Percentiles rank a stretch among this genome's conserved stretches.
Evolutionary conservation across 495 filamentous ascomycete genomes (phyloP).

Genomic region (Tuber indicum): DNA sequence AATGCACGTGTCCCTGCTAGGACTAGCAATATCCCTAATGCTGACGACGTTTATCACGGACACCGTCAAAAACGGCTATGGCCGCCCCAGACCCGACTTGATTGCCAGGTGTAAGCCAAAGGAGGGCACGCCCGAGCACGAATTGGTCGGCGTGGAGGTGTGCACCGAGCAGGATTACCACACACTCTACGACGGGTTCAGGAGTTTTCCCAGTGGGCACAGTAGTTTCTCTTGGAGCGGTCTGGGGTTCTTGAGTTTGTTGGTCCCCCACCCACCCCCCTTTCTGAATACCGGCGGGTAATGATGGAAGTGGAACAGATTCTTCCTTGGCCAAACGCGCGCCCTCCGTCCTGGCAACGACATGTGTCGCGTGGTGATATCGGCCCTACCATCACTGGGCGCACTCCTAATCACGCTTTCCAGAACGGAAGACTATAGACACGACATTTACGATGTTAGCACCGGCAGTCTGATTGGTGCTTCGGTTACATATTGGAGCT

Average conservation of each 20-base stretch:
- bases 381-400: constrained; percentile 63
- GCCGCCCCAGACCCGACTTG: constrained; percentile 82
- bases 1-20: constrained; percentile 75
- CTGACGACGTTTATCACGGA: constrained; percentile 81
- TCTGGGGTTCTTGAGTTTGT: constrained; percentile 74
- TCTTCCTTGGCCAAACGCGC: constrained; percentile 43
- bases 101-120: constrained; percentile 77
- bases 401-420: constrained; percentile 84
- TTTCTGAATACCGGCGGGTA: constrained; percentile 71
- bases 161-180: constrained; percentile 76
- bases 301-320: constrained; percentile 47
- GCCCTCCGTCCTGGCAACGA: constrained; percentile 46
- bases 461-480: constrained; percentile 68
- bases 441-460: constrained; percentile 90
- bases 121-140: constrained; percentile 56
- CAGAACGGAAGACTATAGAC: constrained; percentile 87
- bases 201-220: constrained; percentile 87
- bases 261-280: constrained; percentile 36
- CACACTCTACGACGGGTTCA: constrained; percentile 82
- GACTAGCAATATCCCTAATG: constrained; percentile 67
- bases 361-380: constrained; percentile 59
- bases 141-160: constrained; percentile 64
- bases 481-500: constrained; percentile 71
- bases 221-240: constrained; percentile 79
- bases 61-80: constrained; percentile 83